Evolutionary conservation across 257 asterid genomes (phyloP), one percentile per base, ranked within the genome.

Genomic region (Haberlea rhodopensis): DNA sequence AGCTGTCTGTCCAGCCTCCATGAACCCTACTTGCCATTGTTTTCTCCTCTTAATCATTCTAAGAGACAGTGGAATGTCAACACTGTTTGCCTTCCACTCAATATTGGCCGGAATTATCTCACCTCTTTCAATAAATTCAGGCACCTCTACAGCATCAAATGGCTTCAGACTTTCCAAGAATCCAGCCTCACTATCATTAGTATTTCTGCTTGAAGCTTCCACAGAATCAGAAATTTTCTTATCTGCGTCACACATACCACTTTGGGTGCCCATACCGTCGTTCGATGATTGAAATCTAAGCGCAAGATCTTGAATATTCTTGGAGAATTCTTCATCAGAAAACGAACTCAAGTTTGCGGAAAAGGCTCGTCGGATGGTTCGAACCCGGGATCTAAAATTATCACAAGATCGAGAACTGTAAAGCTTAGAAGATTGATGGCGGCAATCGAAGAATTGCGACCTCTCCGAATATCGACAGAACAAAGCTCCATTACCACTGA

Each of bases 321-420:
- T 85, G 22, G 91, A 84, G 62, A 89, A 87, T 29, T 87, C 98
- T 18, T 92, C 97, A 31, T 92, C 97, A 0, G 95, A 87, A 43
- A 85, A 89, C 0, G 98, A 81, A 66, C 81, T 85, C 58, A 82
- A 70, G 76, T 83, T 80, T 26, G 82, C 82, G 19, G 87, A 69
- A 15, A 77, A 66, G 16, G 86, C 84, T 28, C 85, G 67, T 49
- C 77, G 63, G 54, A 84, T 60, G 25, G 60, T 56, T 19, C 75
- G 66, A 5, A 64, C 54, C 7, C 77, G 69, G 19, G 77, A 66
- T 56, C 72, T 81, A 4, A 31, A 63, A n/a, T 49, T 66, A n/a
- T n/a, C n/a, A n/a, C n/a, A n/a, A n/a, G n/a, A n/a, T n/a, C n/a
- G n/a, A n/a, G n/a, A n/a, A n/a, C 84, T 63, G 70, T 52, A 29